Base-by-base conservation (phyloP, 768 basidiomycete species). In the Cantharellus cinnabarinus region DNA sequence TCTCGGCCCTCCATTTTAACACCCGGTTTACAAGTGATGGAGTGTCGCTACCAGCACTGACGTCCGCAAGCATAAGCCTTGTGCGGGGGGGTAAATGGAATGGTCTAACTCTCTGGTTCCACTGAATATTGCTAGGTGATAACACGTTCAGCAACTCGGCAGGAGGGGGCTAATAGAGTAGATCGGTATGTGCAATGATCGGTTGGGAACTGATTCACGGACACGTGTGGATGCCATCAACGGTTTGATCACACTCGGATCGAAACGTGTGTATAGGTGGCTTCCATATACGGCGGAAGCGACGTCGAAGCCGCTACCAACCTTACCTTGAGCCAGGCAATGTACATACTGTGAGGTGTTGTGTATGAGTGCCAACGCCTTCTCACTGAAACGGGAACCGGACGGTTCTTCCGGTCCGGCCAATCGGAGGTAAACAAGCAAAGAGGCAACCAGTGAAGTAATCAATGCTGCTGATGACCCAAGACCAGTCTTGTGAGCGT, bases 401-500 rank as follows among this genome's bases (percentile, higher is more conserved):
- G 20, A 29, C 20, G 20, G 20, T 29, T 0, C 20, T 48, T 48
- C 44, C 29, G 44, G 44, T 61, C 79, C 72, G 29, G 77, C 79
- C 59, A 82, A 75, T 41, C 72, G 70, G 61, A 89, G 75, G 65
- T 89, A 88, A 37, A 89, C 71, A 37, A 97, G 78, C 41, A 99
- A 77, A 2, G 81, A 83, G 50, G 88, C 82, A 56, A 90, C 85
- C 61, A 98, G 79, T 50, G 94, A 94, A 2, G 95, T 97, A 68
- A 97, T 95, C 63, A 99, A 78, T 0, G 95, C 90, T 3, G 95
- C 95, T 2, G 91, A 95, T 3, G 93, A 97, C 44, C 95, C 95
- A 54, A 98, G 79, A 4, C 95, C 95, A 0, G 95, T 98, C 73
- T 99, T 99, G 77, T 97, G 91, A n/a, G 94, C 93, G 56, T 87